phyloP scores from a whole-genome alignment of 2,329 filamentous ascomycete species.

The Ophiosphaerella herpotricha region DNA sequence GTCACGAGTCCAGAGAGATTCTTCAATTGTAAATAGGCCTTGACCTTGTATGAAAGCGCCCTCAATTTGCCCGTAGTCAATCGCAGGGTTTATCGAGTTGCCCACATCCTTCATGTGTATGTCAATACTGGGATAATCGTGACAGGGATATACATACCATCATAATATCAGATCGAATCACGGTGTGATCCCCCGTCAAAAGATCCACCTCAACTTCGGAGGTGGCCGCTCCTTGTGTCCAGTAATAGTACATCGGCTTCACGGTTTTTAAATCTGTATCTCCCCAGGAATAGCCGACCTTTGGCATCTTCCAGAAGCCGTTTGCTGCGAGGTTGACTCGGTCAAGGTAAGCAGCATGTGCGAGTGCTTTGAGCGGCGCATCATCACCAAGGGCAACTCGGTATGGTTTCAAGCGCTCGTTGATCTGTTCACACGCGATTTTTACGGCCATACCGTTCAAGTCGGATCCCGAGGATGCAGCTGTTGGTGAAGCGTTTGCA shows the following conservation, averaged over 20 bases:
- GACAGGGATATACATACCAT: constrained; percentile 59
- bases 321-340: constrained; percentile 93
- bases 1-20: constrained; percentile 69
- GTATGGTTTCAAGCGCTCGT: constrained; percentile 82
- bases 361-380: constrained; percentile 82
- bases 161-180: constrained; percentile 83
- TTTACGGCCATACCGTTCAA: constrained; percentile 92
- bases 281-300: constrained; percentile 92
- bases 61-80: constrained; percentile 82
- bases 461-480: constrained; percentile 90
- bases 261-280: constrained; percentile 38
- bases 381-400: constrained; percentile 76
- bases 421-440: constrained; percentile 88
- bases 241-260: constrained; percentile 91
- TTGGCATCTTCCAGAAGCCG: constrained; percentile 95
- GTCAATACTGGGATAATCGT: background rate
- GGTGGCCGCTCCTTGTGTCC: constrained; percentile 81
- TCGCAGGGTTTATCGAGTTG: constrained; percentile 74
- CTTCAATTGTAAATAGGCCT: constrained; percentile 78
- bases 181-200: constrained; percentile 90
- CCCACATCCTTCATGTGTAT: constrained; percentile 67
- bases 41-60: constrained; percentile 80
- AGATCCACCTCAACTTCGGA: constrained; percentile 92
- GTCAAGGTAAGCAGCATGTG: constrained; percentile 90
- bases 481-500: constrained; percentile 88